phyloP scores from a whole-genome alignment of 192 early-diverging fungal species.

The Pecoramyces ruminantium region DNA sequence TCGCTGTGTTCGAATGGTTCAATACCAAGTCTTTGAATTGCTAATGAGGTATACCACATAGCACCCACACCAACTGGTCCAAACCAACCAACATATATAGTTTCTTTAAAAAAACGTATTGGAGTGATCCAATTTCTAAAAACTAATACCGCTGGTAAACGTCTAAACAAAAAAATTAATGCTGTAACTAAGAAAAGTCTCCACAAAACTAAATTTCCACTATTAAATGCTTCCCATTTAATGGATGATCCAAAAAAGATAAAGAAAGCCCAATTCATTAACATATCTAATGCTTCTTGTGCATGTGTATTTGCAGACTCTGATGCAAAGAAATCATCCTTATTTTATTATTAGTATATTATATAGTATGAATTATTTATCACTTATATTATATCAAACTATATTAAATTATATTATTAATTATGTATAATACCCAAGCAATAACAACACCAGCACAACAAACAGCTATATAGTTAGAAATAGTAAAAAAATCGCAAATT shows the following conservation, averaged over 20 bases:
- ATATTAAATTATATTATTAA: no score
- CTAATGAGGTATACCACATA: constrained; percentile 24
- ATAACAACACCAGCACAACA: neutral
- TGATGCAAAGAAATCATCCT: neutral
- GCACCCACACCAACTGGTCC: constrained; percentile 68
- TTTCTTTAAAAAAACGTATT: constrained; percentile 36
- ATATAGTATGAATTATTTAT: no score
- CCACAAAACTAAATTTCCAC: constrained; percentile 43
- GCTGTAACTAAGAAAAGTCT: constrained; percentile 40
- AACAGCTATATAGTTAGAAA: neutral
- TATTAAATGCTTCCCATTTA: constrained; percentile 39
- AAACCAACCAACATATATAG: constrained; percentile 78
- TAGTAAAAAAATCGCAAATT: neutral
- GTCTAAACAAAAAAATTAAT: constrained; percentile 35
- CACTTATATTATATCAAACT: no score
- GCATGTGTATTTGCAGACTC: constrained; percentile 55
- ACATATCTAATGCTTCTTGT: constrained; percentile 76
- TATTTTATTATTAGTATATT: neutral
- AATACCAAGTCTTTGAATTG: neutral
- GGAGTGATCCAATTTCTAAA: neutral
- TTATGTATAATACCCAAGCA: neutral
- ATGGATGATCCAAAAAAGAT: constrained; percentile 69
- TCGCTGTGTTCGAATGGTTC: neutral
- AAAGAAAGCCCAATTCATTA: constrained; percentile 77
- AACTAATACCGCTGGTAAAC: neutral